phyloP scores from a whole-genome alignment of 176 grass and related monocot genomes.

The Ensete ventricosum region DNA sequence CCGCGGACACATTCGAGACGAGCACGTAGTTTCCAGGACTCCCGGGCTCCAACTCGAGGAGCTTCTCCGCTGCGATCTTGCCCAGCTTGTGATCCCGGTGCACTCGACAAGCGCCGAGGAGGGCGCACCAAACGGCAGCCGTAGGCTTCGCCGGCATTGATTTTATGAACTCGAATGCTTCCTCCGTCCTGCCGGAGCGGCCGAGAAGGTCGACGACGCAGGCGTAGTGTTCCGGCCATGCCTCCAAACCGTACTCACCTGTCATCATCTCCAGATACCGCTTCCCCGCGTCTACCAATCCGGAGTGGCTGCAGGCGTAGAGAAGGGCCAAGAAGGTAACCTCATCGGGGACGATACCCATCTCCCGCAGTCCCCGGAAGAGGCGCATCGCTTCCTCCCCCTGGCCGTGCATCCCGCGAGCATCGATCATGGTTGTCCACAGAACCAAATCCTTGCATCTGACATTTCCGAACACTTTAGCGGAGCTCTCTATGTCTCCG shows the following conservation, averaged over 20 bases:
- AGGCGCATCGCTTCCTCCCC: slow-evolving; percentile 49
- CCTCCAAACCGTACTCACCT: slow-evolving; percentile 39
- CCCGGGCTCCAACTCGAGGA: slow-evolving; percentile 57
- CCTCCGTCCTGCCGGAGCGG: slow-evolving; percentile 45
- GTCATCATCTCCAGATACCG: slow-evolving; percentile 61
- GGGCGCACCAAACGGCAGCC: slow-evolving; percentile 66
- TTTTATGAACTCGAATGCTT: slow-evolving; percentile 61
- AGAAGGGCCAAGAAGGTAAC: slow-evolving; percentile 63
- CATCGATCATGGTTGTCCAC: slow-evolving; percentile 75
- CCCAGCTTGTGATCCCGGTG: slow-evolving; percentile 50
- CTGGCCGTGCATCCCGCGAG: slow-evolving; percentile 72
- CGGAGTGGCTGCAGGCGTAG: slow-evolving; percentile 77
- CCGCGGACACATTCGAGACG: slow-evolving; percentile 65
- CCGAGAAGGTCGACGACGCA: slow-evolving; percentile 78
- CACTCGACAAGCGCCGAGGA: slow-evolving; percentile 63
- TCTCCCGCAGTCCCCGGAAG: slow-evolving; percentile 45
- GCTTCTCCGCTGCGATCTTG: slow-evolving; percentile 45
- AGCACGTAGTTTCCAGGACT: slow-evolving; percentile 73
- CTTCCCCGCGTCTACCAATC: slow-evolving; percentile 51
- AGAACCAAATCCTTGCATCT: slow-evolving; percentile 56
- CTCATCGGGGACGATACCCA: slow-evolving; percentile 60
- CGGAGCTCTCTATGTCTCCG: slow-evolving; percentile 41
- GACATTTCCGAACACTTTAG: slow-evolving; percentile 29
- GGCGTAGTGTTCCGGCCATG: slow-evolving; percentile 79
- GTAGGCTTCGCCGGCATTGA: slow-evolving; percentile 58